Base-by-base conservation (phyloP, 106 monocot species). In the Dendrobium officinale region DNA sequence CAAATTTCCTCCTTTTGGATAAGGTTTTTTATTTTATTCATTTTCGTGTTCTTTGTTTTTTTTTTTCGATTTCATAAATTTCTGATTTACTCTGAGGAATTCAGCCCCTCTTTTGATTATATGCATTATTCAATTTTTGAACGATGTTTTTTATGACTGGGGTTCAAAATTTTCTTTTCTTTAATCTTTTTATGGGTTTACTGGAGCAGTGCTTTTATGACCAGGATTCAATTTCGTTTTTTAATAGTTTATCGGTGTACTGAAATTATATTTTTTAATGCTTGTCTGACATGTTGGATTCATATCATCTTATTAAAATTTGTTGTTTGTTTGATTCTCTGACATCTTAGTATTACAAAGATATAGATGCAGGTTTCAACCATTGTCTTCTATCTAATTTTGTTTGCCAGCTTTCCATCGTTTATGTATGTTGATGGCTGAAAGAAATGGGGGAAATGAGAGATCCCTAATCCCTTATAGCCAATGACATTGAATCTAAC, bases 261-360 rank as follows among this genome's bases (percentile, higher is more conserved):
- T 70, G 33, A 70, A 6, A 37, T 3, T 31, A 0, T 67, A 20
- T 70, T 10, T 70, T 70, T 70, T 37, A 70, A 15, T 4, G 37
- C 9, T 70, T 15, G 33, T 29, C 33, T 70, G 37, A 64, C 64
- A 64, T 24, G 64, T 24, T 64, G 64, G 64, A 70, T 70, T 29
- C 37, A 70, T 70, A 70, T 70, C 3, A 13, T 29, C 4, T 37
- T 16, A 33, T 24, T 55, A 55, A 19, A 44, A 55, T 19, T 66
- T 66, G 66, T 66, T 66, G 56, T 56, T 58, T 58, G 58, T 58
- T 58, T 58, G 67, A 67, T 67, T 22, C 67, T 67, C 67, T 67
- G 67, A 67, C 67, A 26, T 55, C 55, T 17, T 67, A 26, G 6
- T 15, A 9, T 67, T 27, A 26, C 27, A 55, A 55, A 13, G 13